phyloP scores from a whole-genome alignment of 1,284 basidiomycete species.

The Heterobasidion annosum region DNA sequence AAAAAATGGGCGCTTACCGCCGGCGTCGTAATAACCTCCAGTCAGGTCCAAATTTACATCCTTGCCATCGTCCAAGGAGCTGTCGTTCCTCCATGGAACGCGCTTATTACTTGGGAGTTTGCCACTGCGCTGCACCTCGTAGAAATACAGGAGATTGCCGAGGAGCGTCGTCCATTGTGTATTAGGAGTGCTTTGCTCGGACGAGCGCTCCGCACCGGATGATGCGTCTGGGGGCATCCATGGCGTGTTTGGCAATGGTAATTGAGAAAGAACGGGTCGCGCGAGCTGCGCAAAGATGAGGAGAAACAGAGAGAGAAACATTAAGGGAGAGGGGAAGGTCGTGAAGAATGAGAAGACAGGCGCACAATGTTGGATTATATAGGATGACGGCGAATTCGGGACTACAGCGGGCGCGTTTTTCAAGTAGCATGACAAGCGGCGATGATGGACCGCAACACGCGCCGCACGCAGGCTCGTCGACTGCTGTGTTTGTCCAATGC shows the following conservation, averaged over 20 bases:
- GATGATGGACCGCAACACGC: too few species aligned
- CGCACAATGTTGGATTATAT: too few species aligned
- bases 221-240: slow-evolving; percentile 58
- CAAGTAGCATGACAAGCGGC: too few species aligned
- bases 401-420: too few species aligned
- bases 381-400: too few species aligned
- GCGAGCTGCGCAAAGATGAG: background rate
- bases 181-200: slow-evolving; percentile 36
- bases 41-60: slow-evolving; percentile 69
- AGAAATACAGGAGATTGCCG: slow-evolving; percentile 80
- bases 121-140: slow-evolving; percentile 86
- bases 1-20: slow-evolving; percentile 35
- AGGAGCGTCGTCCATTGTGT: slow-evolving; percentile 75
- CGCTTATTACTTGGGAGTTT: slow-evolving; percentile 61
- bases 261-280: slow-evolving; percentile 30
- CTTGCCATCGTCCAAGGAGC: slow-evolving; percentile 66
- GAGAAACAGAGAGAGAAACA: background rate
- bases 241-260: slow-evolving; percentile 52
- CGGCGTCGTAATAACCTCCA: slow-evolving; percentile 91
- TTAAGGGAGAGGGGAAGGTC: too few species aligned
- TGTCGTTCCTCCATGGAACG: slow-evolving; percentile 83
- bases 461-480: too few species aligned
- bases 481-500: too few species aligned
- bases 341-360: background rate
- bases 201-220: slow-evolving; percentile 44